phyloP scores from a whole-genome alignment of 805 yeast genomes.

The Lipomyces starkeyi region DNA sequence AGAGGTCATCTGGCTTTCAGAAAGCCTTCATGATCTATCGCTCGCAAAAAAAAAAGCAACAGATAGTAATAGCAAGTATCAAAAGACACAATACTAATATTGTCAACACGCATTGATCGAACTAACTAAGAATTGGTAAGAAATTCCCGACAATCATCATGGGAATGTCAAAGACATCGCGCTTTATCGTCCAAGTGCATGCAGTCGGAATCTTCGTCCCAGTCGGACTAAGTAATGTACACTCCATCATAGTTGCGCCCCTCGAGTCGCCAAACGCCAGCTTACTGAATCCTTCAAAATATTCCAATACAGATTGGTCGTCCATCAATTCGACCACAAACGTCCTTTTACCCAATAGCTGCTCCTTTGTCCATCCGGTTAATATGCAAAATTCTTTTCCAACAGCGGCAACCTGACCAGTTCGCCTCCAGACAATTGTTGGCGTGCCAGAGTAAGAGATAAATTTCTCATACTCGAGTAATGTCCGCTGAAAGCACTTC shows the following conservation, averaged over 20 bases:
- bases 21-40: too few relatives aligned
- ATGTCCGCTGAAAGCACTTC: conserved; percentile 91
- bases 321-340: conserved; percentile 73
- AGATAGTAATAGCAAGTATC: background rate
- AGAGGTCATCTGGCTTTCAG: background rate
- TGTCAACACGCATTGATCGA: background rate
- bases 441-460: conserved; percentile 90
- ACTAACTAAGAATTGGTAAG: conserved; percentile 63
- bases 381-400: conserved; percentile 91
- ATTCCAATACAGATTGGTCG: conserved; percentile 83
- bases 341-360: conserved; percentile 67
- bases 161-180: conserved; percentile 96
- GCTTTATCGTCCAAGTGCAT: conserved; percentile 88
- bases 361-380: conserved; percentile 86
- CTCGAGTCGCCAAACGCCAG: conserved; percentile 90
- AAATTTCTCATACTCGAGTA: conserved; percentile 85
- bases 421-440: conserved; percentile 92
- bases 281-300: conserved; percentile 81
- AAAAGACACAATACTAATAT: background rate
- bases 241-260: conserved; percentile 87
- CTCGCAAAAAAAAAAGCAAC: too few relatives aligned
- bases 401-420: conserved; percentile 93
- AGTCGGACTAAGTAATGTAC: conserved; percentile 68
- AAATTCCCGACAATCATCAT: conserved; percentile 96
- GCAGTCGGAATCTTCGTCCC: conserved; percentile 65